Conservation (phyloP, 495 filamentous ascomycete species). For the Penicilliopsis zonata region DNA sequence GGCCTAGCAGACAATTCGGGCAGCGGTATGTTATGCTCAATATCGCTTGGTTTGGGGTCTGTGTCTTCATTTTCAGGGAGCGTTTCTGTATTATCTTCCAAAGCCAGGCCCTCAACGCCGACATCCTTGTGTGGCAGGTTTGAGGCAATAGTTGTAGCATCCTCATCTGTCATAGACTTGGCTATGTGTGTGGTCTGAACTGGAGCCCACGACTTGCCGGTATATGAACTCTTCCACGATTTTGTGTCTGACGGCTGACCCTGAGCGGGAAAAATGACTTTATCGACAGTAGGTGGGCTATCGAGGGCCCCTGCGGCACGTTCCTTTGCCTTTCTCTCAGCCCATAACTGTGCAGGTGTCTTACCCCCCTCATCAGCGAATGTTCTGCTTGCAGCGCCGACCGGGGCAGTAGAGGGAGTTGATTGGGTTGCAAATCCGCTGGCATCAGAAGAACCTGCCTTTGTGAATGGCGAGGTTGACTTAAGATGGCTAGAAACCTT, state of each 20-base stretch:
- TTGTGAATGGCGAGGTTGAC: constrained; percentile 53
- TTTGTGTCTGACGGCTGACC: constrained; percentile 57
- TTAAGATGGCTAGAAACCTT: constrained; percentile 86
- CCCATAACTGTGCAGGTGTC: constrained; percentile 94
- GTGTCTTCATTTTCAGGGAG: too few relatives aligned
- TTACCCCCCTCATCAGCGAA: constrained; percentile 94
- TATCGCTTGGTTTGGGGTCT: too few relatives aligned
- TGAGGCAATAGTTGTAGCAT: too few relatives aligned
- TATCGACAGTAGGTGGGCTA: constrained; percentile 15
- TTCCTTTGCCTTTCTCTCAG: constrained; percentile 85
- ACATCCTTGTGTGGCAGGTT: too few relatives aligned
- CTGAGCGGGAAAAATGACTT: constrained; percentile 39
- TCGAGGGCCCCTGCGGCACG: constrained; percentile 37
- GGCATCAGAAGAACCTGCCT: constrained; percentile 81
- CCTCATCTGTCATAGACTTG: too few relatives aligned
- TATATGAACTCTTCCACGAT: constrained; percentile 83
- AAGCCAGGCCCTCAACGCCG: too few relatives aligned
- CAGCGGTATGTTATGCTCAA: constrained; percentile 51
- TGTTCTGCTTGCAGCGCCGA: constrained; percentile 75
- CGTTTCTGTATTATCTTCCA: too few relatives aligned
- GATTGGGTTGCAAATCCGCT: constrained; percentile 42
- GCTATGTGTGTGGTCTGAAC: constrained; percentile 63
- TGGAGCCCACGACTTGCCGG: constrained; percentile 77
- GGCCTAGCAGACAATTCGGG: constrained; percentile 58
- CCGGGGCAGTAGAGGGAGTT: constrained; percentile 37